Evolutionary conservation across 345 rosid species (phyloP).

Genomic region (Acer yangbiense): DNA sequence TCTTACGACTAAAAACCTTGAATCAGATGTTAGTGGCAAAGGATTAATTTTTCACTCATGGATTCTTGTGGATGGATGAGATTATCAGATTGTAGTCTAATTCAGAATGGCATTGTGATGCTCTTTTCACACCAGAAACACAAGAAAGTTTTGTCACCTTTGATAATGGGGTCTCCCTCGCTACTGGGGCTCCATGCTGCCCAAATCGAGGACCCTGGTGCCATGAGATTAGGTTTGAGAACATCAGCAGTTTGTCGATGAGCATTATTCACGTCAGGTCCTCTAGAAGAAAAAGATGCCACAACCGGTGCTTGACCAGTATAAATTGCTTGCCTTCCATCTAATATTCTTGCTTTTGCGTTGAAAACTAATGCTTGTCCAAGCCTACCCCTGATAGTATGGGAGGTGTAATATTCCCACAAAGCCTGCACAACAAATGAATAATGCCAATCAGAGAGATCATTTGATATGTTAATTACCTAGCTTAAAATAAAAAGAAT

Average conservation of each 20-base stretch:
- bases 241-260: conserved; percentile 51
- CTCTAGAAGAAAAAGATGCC: conserved; percentile 55
- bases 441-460: neutral
- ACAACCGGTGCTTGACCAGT: conserved; percentile 42
- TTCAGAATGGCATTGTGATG: neutral
- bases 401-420: conserved; percentile 46
- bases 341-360: conserved; percentile 49
- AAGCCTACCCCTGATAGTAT: conserved; percentile 32
- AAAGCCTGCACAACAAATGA: conserved; percentile 33
- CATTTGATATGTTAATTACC: neutral
- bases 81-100: neutral
- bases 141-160: conserved; percentile 27
- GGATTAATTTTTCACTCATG: neutral
- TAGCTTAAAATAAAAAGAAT: neutral
- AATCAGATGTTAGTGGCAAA: neutral
- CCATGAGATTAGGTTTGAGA: conserved; percentile 53
- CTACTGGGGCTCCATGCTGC: conserved; percentile 53
- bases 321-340: conserved; percentile 45
- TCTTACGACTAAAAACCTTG: neutral
- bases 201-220: conserved; percentile 58
- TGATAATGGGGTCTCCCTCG: conserved; percentile 43
- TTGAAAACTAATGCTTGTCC: conserved; percentile 36
- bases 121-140: neutral
- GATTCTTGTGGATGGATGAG: neutral
- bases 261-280: conserved; percentile 50